Base-by-base conservation (phyloP, 2,329 filamentous ascomycete genomes). In the Pseudogymnoascus destructans region DNA sequence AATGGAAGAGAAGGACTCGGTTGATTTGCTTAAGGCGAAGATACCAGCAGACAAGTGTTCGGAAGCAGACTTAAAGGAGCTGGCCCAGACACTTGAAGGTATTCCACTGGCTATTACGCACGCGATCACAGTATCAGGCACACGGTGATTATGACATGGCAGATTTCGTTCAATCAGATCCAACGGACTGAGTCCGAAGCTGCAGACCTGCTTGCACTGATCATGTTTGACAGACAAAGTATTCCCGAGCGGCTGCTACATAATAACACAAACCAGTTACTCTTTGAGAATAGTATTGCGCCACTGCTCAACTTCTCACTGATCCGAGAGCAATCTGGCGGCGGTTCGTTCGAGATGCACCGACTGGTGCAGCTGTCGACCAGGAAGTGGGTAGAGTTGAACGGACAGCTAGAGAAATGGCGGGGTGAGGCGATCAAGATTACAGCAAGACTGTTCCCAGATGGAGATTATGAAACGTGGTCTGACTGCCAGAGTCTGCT, bases 31-130 rank as follows among this genome's bases (percentile, higher is more conserved):
- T n/a, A 30, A 25, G 25, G 30, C 13, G 8, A 57, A 58, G 11
- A 42, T 49, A 32, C 21, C 25, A 15, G 5, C 10, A 54, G 30
- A 32, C 19, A 33, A 42, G 10, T 10, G 8, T 15, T 17, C 57
- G 1, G 27, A 49, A 23, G 36, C 27, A 30, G 33, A 32, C 25
- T 10, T 49, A 46, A 42, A 32, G 23, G 49, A 30, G 40, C 42
- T 35, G 17, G 17, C 21, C 10, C 5, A 36, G 23, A 11, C 21
- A 40, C 57, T 60, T 13, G 57, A 60, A n/a, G 38, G 58, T 27
- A 15, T 62, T n/a, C 58, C 59, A 23, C 58, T 61, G 23, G 60
- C 61, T 23, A 62, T 62, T 36, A 49, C 55, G 15, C 59, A 61
- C n/a, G 30, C 9, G 17, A 40, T 40, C 8, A 38, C 35, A 38